Percentiles rank a stretch among this genome's conserved stretches.
phyloP scores from a whole-genome alignment of 257 asterid genomes.

The Anisodus acutangulus region DNA sequence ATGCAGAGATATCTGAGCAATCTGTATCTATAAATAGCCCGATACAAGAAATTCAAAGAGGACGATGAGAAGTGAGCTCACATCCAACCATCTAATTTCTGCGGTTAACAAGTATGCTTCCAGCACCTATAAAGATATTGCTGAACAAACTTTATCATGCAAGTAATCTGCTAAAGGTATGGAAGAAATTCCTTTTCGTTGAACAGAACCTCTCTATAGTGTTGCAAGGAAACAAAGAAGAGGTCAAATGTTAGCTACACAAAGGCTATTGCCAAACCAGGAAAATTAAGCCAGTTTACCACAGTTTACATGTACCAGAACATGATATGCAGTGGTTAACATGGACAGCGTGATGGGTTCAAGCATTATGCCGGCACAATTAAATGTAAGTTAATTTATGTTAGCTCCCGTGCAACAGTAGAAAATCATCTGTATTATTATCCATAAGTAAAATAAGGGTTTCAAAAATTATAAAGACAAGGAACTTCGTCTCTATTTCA shows the following conservation, averaged over 20 bases:
- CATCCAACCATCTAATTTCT: conserved; percentile 20
- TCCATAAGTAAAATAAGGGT: background rate
- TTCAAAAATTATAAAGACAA: conserved; percentile 17
- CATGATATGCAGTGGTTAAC: background rate
- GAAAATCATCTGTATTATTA: background rate
- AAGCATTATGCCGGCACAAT: background rate
- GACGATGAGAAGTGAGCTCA: conserved; percentile 16
- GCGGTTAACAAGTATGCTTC: background rate
- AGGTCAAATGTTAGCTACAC: background rate
- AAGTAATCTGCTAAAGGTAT: conserved; percentile 2
- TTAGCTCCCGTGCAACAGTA: background rate
- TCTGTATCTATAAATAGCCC: background rate
- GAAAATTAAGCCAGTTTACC: conserved; percentile 7
- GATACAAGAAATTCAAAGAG: conserved; percentile 3
- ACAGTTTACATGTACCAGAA: background rate
- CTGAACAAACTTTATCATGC: conserved; percentile 5
- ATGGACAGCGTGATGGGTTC: background rate
- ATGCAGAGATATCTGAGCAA: conserved; percentile 1
- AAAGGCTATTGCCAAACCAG: background rate
- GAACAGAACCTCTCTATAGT: background rate
- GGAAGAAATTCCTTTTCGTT: background rate
- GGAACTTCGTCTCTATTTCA: background rate
- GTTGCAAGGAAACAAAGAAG: conserved; percentile 11
- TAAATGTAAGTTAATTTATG: background rate
- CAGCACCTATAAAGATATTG: background rate